Conservation (phyloP, 1,284 basidiomycete species). For the Malassezia furfur region DNA sequence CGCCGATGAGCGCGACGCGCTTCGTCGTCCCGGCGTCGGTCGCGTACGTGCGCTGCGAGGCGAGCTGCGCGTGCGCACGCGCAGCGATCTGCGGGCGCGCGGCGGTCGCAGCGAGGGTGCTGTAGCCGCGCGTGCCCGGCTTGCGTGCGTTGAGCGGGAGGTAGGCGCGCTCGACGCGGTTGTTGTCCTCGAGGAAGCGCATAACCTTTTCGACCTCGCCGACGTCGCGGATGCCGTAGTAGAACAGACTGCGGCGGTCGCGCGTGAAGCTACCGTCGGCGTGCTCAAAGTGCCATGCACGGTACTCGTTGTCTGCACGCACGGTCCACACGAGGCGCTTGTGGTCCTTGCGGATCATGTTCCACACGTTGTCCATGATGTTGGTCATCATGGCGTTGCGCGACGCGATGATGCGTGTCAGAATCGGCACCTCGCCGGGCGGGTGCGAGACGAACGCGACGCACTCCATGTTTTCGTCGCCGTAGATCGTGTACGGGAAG, state of each 20-base stretch:
- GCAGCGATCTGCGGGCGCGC: conserved; percentile 4
- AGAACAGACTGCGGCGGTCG: conserved; percentile 82
- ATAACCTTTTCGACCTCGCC: conserved; percentile 66
- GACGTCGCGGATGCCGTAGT: conserved; percentile 90
- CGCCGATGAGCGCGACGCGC: conserved; percentile 87
- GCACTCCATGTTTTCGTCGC: conserved; percentile 91
- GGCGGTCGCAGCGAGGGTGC: conserved; percentile 54
- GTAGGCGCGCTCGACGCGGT: conserved; percentile 74
- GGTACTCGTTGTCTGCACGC: conserved; percentile 84
- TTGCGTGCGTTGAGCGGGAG: conserved; percentile 78
- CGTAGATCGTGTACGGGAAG: conserved; percentile 81
- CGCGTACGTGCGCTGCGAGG: conserved; percentile 56
- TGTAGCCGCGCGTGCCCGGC: conserved; percentile 50
- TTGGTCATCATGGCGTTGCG: conserved; percentile 83
- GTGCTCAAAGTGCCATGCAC: conserved; percentile 96
- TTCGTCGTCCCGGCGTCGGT: conserved; percentile 53
- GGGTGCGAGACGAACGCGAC: conserved; percentile 90
- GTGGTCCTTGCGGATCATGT: conserved; percentile 87
- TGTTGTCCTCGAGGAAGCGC: conserved; percentile 76
- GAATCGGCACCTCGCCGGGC: conserved; percentile 74
- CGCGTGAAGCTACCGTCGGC: conserved; percentile 95
- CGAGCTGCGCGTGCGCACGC: conserved; percentile 55
- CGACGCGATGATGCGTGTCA: conserved; percentile 83
- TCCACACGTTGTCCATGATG: conserved; percentile 95
- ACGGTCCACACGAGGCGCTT: conserved; percentile 92